Evolutionary conservation across 1,284 basidiomycete species (phyloP).

Genomic region (Rhodotorula sp.): DNA sequence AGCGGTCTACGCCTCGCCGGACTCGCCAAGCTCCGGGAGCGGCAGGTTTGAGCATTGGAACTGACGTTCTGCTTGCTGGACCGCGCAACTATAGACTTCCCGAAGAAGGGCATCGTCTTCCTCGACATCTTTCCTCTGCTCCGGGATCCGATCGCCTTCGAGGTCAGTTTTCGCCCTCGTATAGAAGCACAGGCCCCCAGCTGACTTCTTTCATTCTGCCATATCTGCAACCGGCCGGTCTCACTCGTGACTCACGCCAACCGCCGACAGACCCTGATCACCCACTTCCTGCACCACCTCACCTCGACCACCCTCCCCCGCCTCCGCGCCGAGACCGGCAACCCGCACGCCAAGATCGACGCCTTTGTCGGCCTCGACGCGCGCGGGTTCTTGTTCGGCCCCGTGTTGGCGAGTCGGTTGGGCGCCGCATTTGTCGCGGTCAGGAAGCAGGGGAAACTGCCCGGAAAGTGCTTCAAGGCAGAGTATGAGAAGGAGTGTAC

Average conservation of each 20-base stretch:
- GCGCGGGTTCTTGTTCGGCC: slow-evolving; percentile 86
- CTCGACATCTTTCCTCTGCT: slow-evolving; percentile 90
- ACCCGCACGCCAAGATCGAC: slow-evolving; percentile 68
- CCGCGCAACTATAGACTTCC: slow-evolving; percentile 13
- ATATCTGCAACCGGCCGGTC: neutral
- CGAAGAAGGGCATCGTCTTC: slow-evolving; percentile 58
- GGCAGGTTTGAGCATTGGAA: too few species aligned
- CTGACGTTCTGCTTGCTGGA: neutral
- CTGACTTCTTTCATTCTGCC: neutral
- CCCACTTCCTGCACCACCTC: slow-evolving; percentile 82
- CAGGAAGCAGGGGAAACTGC: slow-evolving; percentile 90
- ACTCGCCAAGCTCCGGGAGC: too few species aligned
- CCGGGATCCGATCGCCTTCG: slow-evolving; percentile 76
- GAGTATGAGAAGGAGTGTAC: slow-evolving; percentile 77
- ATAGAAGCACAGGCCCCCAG: neutral
- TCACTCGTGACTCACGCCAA: too few species aligned
- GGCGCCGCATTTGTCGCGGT: slow-evolving; percentile 96
- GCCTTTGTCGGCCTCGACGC: slow-evolving; percentile 89
- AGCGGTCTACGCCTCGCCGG: too few species aligned
- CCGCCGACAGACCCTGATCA: slow-evolving; percentile 79
- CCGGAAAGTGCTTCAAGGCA: slow-evolving; percentile 74
- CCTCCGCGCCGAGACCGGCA: slow-evolving; percentile 48
- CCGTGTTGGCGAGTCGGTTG: slow-evolving; percentile 76
- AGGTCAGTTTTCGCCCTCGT: slow-evolving; percentile 48
- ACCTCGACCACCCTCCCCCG: slow-evolving; percentile 68